These are phyloP conservation scores for Aspergillus viridinutans DNA, from an alignment of 2,329 filamentous ascomycete species.

Conservation along the genomic window DNA sequence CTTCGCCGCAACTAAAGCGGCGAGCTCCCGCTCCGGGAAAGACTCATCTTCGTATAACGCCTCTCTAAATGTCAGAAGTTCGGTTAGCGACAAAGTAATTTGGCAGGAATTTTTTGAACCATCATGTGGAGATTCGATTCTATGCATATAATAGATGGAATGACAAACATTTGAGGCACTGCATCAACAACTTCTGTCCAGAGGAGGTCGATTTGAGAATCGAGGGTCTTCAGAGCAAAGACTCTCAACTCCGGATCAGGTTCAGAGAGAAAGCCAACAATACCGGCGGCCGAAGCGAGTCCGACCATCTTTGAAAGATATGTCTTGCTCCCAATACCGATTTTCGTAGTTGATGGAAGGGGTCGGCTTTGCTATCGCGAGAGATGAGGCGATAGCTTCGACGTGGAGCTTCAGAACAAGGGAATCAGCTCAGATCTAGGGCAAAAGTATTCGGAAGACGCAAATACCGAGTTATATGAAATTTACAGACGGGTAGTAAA, in stretches of 20 bases:
- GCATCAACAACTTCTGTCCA: constrained; percentile 96
- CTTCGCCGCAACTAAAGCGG: constrained; percentile 91
- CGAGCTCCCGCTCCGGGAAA: constrained; percentile 90
- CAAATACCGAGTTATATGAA: constrained; percentile 19
- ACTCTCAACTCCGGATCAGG: constrained; percentile 91
- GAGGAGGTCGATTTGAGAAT: constrained; percentile 92
- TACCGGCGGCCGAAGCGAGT: constrained; percentile 87
- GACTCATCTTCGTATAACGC: constrained; percentile 93
- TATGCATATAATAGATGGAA: background rate
- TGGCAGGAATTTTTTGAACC: background rate
- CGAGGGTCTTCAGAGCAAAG: constrained; percentile 90
- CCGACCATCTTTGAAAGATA: constrained; percentile 66
- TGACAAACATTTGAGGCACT: constrained; percentile 82
- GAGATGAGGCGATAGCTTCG: constrained; percentile 30
- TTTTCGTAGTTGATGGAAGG: constrained; percentile 9
- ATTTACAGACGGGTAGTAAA: constrained; percentile 16
- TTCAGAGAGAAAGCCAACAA: constrained; percentile 92
- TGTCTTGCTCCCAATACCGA: constrained; percentile 9
- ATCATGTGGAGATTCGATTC: background rate
- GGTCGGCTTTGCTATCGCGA: constrained; percentile 19
- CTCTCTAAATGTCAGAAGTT: constrained; percentile 59
- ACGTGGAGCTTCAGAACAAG: constrained; percentile 24
- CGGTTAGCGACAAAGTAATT: constrained; percentile 9
- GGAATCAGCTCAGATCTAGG: constrained; percentile 15
- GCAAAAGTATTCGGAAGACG: constrained; percentile 8